A percentile compares a stretch with the other conserved stretches of the same genome.
These are phyloP conservation scores for Phycomyces blakesleeanus DNA, from an alignment of 192 early-diverging fungal species.

Conservation along the genomic window DNA sequence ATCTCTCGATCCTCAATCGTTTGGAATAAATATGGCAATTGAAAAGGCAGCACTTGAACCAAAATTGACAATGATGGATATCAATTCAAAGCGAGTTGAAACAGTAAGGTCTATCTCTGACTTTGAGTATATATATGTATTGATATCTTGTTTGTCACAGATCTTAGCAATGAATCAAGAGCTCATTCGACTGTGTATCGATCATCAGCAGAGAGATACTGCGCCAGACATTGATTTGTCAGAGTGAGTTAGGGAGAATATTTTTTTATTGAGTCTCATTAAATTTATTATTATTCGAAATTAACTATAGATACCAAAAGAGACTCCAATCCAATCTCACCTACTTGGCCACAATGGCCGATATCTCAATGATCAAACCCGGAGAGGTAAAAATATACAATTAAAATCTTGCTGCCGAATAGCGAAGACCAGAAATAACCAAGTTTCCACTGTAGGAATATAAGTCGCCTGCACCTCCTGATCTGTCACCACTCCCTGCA, in stretches of 20 bases:
- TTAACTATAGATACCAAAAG: slow-evolving; percentile 24
- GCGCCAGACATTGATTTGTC: slow-evolving; percentile 17
- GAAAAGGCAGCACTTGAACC: neutral
- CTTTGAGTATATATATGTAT: neutral
- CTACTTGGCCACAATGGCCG: slow-evolving; percentile 36
- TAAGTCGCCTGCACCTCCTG: slow-evolving; percentile 30
- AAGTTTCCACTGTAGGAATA: slow-evolving; percentile 8
- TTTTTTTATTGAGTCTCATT: neutral
- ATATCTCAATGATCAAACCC: slow-evolving; percentile 27
- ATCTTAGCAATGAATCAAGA: slow-evolving; percentile 34
- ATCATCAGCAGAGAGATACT: slow-evolving; percentile 12
- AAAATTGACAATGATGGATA: slow-evolving; percentile 1
- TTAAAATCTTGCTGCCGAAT: neutral
- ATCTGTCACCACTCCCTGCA: slow-evolving; percentile 25
- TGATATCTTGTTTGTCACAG: slow-evolving; percentile 5
- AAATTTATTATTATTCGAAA: too few relatives aligned
- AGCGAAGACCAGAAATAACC: neutral
- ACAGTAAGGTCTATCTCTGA: slow-evolving; percentile 8
- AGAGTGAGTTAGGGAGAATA: slow-evolving; percentile 15
- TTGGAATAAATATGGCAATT: neutral
- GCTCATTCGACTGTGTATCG: slow-evolving; percentile 29
- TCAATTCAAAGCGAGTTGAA: slow-evolving; percentile 26
- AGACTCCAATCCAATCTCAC: slow-evolving; percentile 35
- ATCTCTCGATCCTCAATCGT: neutral
- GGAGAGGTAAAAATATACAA: slow-evolving; percentile 20